Evolutionary conservation across 345 rosid genomes (phyloP).

Genomic region (Durio zibethinus): DNA sequence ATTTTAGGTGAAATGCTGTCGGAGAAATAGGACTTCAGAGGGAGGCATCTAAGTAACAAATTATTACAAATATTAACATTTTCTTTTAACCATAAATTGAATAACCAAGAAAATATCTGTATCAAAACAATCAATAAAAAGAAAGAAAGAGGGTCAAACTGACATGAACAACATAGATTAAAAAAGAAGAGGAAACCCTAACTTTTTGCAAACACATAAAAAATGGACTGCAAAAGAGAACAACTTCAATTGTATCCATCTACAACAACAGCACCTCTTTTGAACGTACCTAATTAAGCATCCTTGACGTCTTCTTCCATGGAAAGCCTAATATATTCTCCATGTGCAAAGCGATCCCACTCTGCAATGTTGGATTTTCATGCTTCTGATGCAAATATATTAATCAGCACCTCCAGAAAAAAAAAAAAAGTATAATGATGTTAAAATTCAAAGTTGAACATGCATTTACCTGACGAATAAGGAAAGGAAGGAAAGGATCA

Average conservation of each 20-base stretch:
- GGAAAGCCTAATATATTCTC: conserved; percentile 68
- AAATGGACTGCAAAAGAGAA: background rate
- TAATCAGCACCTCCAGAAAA: background rate
- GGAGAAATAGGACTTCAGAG: too few relatives aligned
- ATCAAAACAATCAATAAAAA: too few relatives aligned
- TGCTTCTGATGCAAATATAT: conserved; percentile 41
- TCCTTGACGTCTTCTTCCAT: conserved; percentile 84
- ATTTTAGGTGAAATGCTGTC: too few relatives aligned
- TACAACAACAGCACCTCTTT: background rate
- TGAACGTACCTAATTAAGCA: conserved; percentile 23
- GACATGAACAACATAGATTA: background rate
- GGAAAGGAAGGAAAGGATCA: conserved; percentile 69
- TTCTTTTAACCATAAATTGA: too few relatives aligned
- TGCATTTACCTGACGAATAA: conserved; percentile 64
- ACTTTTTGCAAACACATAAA: background rate
- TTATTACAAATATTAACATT: too few relatives aligned
- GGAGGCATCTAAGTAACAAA: too few relatives aligned
- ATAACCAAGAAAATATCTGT: too few relatives aligned
- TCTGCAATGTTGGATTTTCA: conserved; percentile 67
- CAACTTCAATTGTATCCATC: background rate
- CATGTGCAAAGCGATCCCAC: conserved; percentile 75
- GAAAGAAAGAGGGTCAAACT: background rate
- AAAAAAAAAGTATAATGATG: background rate
- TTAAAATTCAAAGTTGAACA: background rate
- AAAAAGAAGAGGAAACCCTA: background rate